Percentiles rank a stretch among this genome's conserved stretches.
Evolutionary conservation across 2,329 filamentous ascomycete species (phyloP).

Genomic region (Paraphaeosphaeria sporulosa): DNA sequence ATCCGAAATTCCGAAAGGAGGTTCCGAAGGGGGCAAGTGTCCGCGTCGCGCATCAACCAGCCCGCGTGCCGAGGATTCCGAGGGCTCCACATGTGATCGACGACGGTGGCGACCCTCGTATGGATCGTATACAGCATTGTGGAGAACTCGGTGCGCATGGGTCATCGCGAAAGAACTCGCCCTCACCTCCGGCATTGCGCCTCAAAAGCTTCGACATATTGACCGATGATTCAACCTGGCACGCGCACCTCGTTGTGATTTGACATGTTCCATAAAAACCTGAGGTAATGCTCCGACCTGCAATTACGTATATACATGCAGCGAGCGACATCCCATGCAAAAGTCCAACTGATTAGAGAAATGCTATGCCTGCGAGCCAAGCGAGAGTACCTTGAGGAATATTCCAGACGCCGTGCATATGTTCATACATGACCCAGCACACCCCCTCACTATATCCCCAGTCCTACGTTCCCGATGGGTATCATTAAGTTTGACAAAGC

Average conservation of each 20-base stretch:
- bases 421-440: conserved; percentile 1
- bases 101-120: background rate
- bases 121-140: background rate
- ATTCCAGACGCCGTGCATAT: conserved; percentile 11
- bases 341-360: conserved; percentile 13
- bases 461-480: conserved; percentile 27
- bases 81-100: conserved; percentile 2
- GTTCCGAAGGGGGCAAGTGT: conserved; percentile 4
- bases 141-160: background rate
- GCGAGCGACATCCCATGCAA: conserved; percentile 7
- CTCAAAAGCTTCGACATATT: no score
- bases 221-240: no score
- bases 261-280: background rate
- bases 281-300: background rate
- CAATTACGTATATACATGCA: conserved; percentile 14
- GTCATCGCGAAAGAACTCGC: background rate
- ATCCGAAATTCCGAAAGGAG: conserved; percentile 10
- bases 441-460: background rate
- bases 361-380: conserved; percentile 17
- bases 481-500: conserved; percentile 28
- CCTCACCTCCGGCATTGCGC: no score
- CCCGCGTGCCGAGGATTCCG: background rate
- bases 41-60: background rate
- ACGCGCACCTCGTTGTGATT: no score
- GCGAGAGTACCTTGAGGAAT: conserved; percentile 13